These are phyloP conservation scores for Xylariaceae sp. DNA, from an alignment of 2,329 filamentous ascomycete genomes.

Conservation along the genomic window DNA sequence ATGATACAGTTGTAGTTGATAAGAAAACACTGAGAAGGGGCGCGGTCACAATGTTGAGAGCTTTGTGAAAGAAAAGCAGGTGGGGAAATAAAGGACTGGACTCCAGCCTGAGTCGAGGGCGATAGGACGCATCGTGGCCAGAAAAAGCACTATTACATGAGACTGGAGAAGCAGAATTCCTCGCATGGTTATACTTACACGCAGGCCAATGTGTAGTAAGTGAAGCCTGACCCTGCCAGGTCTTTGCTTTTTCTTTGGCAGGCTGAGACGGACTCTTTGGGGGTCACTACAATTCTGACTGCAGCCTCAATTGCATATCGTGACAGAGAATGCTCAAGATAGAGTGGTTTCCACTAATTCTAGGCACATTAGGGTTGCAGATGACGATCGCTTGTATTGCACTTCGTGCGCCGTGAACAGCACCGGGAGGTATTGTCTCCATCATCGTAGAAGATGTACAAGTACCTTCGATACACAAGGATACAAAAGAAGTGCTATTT, in stretches of 20 bases:
- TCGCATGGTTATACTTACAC: background rate
- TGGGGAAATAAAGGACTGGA: background rate
- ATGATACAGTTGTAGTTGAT: background rate
- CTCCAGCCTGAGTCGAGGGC: too few species aligned
- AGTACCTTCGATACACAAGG: too few species aligned
- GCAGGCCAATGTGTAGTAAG: conserved; percentile 8
- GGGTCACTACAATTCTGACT: too few species aligned
- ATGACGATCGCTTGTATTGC: too few species aligned
- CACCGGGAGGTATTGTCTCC: too few species aligned
- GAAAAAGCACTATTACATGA: background rate
- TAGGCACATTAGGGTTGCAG: too few species aligned
- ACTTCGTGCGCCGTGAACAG: too few species aligned
- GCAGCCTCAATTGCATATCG: conserved; percentile 2
- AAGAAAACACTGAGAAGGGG: background rate
- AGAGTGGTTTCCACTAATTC: too few species aligned
- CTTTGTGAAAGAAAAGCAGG: conserved; percentile 6
- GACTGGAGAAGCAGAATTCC: conserved; percentile 4
- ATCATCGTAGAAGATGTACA: too few species aligned
- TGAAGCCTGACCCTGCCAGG: conserved; percentile 7
- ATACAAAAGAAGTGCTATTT: too few species aligned
- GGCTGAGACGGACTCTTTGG: conserved; percentile 11
- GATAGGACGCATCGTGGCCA: conserved; percentile 9
- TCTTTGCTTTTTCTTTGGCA: conserved; percentile 18
- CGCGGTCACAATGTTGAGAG: background rate
- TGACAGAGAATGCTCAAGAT: background rate